phyloP scores from a whole-genome alignment of 805 yeast species.

The Zygotorulaspora danielsina region DNA sequence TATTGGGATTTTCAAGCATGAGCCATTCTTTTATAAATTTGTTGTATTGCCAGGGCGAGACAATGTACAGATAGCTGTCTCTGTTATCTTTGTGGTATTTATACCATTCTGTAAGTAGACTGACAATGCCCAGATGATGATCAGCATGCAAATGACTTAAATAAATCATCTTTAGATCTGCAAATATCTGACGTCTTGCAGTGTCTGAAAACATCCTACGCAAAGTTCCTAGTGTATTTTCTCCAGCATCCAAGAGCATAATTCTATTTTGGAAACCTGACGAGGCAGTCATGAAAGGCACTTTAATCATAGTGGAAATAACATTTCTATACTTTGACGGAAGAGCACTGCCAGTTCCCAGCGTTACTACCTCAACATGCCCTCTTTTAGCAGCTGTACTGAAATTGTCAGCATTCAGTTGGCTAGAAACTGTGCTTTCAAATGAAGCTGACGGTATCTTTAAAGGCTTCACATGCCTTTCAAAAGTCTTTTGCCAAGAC shows the following conservation, averaged over 20 bases:
- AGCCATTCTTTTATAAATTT: conserved; percentile 69
- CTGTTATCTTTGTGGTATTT: conserved; percentile 38
- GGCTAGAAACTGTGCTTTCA: conserved; percentile 28
- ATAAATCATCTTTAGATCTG: conserved; percentile 61
- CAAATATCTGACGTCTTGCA: conserved; percentile 42
- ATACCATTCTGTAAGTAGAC: conserved; percentile 67
- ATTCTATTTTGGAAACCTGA: conserved; percentile 38
- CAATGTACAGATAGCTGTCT: conserved; percentile 46
- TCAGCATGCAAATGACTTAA: conserved; percentile 95
- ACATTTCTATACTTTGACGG: conserved; percentile 87
- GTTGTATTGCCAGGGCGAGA: conserved; percentile 72
- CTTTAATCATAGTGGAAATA: conserved; percentile 67
- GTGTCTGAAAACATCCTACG: conserved; percentile 54
- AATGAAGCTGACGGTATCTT: conserved; percentile 25
- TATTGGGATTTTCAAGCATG: conserved; percentile 42
- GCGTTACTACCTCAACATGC: conserved; percentile 63
- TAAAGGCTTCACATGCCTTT: conserved; percentile 29
- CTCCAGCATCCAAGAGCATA: conserved; percentile 88
- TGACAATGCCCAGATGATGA: conserved; percentile 82
- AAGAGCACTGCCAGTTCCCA: conserved; percentile 91
- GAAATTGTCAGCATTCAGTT: conserved; percentile 31
- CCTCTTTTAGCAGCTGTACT: conserved; percentile 38
- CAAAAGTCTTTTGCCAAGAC: conserved; percentile 30
- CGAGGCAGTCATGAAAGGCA: conserved; percentile 48
- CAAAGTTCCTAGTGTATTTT: conserved; percentile 75